Conservation (phyloP, 2,329 filamentous ascomycete species). For the Beauveria brongniartii region DNA sequence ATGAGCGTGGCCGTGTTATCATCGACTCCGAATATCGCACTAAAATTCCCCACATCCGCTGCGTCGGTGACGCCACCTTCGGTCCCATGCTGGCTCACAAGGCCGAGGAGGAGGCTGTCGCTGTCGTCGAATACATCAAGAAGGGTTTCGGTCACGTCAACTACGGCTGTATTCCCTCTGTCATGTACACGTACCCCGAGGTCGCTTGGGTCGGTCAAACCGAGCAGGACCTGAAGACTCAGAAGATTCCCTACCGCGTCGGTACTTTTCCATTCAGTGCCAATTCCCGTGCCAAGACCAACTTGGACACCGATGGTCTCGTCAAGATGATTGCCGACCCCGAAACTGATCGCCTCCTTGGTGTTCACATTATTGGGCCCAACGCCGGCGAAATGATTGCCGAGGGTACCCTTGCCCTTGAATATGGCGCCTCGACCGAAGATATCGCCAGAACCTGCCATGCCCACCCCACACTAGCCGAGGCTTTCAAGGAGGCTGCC, state of each 20-base stretch:
- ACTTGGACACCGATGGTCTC: conserved; percentile 88
- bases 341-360: conserved; percentile 90
- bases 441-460: conserved; percentile 93
- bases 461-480: conserved; percentile 89
- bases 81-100: conserved; percentile 99
- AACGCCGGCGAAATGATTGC: conserved; percentile 99
- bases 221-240: conserved; percentile 88
- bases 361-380: conserved; percentile 91
- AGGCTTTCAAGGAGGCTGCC: conserved; percentile 99
- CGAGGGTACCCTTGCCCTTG: conserved; percentile 86
- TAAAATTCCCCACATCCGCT: conserved; percentile 93
- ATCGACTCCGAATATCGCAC: conserved; percentile 99
- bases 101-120: conserved; percentile 95
- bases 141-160: conserved; percentile 98
- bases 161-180: conserved; percentile 93
- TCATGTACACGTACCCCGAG: conserved; percentile 99
- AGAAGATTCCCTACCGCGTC: conserved; percentile 83
- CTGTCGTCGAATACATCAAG: conserved; percentile 92
- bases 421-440: conserved; percentile 93
- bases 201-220: conserved; percentile 98
- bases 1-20: conserved; percentile 88
- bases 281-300: conserved; percentile 98
- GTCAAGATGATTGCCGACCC: conserved; percentile 97
- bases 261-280: conserved; percentile 96
- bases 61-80: conserved; percentile 92